These are phyloP conservation scores for Moniliella sp. DNA, from an alignment of 1,284 basidiomycete genomes.

Conservation along the genomic window DNA sequence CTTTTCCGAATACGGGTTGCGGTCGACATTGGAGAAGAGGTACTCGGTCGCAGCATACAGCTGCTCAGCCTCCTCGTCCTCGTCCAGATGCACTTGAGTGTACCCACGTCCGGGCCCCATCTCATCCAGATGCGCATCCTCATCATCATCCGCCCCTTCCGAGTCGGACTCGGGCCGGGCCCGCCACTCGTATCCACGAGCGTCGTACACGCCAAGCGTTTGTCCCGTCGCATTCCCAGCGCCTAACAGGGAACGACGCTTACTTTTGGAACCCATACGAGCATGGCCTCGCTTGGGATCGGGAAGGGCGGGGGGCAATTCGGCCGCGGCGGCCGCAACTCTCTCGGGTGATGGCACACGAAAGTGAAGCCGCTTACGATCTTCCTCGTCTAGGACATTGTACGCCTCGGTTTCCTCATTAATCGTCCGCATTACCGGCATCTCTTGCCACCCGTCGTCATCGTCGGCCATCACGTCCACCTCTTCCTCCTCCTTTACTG, in stretches of 20 bases:
- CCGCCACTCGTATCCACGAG: slow-evolving; percentile 28
- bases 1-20: too few relatives aligned
- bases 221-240: slow-evolving; percentile 17
- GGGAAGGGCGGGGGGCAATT: too few relatives aligned
- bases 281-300: too few relatives aligned
- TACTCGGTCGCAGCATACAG: slow-evolving; percentile 28
- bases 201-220: slow-evolving; percentile 27
- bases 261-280: background rate
- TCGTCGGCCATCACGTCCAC: too few relatives aligned
- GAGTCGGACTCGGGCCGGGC: slow-evolving; percentile 11
- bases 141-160: too few relatives aligned
- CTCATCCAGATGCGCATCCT: too few relatives aligned
- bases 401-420: background rate
- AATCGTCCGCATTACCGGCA: slow-evolving; percentile 2
- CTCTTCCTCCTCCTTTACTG: too few relatives aligned
- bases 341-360: background rate
- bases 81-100: slow-evolving; percentile 29
- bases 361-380: slow-evolving; percentile 1
- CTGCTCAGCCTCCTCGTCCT: slow-evolving; percentile 27
- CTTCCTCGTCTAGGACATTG: slow-evolving; percentile 3
- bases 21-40: slow-evolving; percentile 26
- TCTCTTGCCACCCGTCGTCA: slow-evolving; percentile 38
- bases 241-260: background rate
- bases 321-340: too few relatives aligned
- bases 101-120: slow-evolving; percentile 27